Evolutionary conservation across 768 basidiomycete genomes (phyloP).

Genomic region (Rhizopogon roseolus): DNA sequence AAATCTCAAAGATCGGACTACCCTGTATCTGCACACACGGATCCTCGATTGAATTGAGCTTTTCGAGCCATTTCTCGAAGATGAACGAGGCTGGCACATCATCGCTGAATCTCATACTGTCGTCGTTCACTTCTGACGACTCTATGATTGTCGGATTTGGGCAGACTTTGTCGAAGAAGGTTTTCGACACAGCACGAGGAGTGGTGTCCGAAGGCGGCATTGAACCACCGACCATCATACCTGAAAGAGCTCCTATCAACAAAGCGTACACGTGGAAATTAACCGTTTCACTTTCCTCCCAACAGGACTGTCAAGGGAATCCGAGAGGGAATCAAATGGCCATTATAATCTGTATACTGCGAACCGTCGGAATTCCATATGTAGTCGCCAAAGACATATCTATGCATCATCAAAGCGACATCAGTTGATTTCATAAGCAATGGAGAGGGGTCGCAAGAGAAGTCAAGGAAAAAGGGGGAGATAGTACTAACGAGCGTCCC

Average conservation of each 20-base stretch:
- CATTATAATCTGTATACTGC: constrained; percentile 32
- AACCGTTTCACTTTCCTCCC: constrained; percentile 22
- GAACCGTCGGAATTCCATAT: constrained; percentile 33
- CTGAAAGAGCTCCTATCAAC: constrained; percentile 13
- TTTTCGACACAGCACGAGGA: constrained; percentile 30
- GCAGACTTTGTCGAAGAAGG: constrained; percentile 38
- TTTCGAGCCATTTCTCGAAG: constrained; percentile 34
- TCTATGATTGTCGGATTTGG: constrained; percentile 29
- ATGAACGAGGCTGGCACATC: constrained; percentile 23
- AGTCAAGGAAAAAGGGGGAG: background rate
- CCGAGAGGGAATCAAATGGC: constrained; percentile 32
- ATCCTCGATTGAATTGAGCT: constrained; percentile 29
- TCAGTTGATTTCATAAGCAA: constrained; percentile 1
- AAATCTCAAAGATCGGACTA: constrained; percentile 29
- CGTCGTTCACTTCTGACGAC: constrained; percentile 22
- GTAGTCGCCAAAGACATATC: constrained; percentile 41
- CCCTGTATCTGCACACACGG: constrained; percentile 34
- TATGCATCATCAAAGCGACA: constrained; percentile 6
- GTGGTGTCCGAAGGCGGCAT: constrained; percentile 27
- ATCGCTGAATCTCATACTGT: constrained; percentile 22
- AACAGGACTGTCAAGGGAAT: constrained; percentile 38
- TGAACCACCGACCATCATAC: constrained; percentile 36
- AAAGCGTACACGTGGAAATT: background rate
- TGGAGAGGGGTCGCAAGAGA: background rate
- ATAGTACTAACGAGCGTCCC: constrained; percentile 28